phyloP scores from a whole-genome alignment of 257 asterid genomes.

The Penstemon davidsonii region DNA sequence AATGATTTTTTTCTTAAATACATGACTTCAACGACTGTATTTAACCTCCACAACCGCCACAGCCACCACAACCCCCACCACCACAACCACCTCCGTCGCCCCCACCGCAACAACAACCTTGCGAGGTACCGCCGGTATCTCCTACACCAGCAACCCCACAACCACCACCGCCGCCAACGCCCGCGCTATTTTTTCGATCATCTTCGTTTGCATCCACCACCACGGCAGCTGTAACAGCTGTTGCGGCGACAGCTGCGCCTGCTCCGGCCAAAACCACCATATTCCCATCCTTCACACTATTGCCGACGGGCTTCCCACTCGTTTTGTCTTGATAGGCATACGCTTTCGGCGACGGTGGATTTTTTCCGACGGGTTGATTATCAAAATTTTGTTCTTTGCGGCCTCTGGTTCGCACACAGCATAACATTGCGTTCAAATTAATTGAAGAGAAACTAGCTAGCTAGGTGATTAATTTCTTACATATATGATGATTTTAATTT shows the following conservation, averaged over 20 bases:
- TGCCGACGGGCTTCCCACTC: conserved; percentile 10
- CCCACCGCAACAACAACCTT: conserved; percentile 30
- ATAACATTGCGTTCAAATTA: conserved; percentile 12
- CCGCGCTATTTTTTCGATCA: neutral
- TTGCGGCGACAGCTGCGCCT: conserved; percentile 24
- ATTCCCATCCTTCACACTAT: conserved; percentile 27
- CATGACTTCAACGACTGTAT: neutral
- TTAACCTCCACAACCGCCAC: conserved; percentile 28
- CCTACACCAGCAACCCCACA: neutral
- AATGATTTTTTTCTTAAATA: too few species aligned
- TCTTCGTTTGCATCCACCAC: conserved; percentile 6
- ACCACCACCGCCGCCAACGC: conserved; percentile 1
- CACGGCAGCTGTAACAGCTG: conserved; percentile 25
- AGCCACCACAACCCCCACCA: conserved; percentile 30
- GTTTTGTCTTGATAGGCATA: conserved; percentile 1
- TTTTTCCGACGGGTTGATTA: conserved; percentile 10
- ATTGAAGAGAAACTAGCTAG: too few species aligned
- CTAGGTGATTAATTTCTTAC: too few species aligned
- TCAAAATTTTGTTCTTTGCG: conserved; percentile 6
- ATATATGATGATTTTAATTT: neutral
- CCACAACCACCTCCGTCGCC: conserved; percentile 22
- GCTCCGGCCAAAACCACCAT: conserved; percentile 34
- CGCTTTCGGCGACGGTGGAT: conserved; percentile 1
- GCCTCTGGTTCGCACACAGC: conserved; percentile 37
- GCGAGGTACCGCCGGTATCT: neutral